Percentiles rank a stretch among this genome's conserved stretches.
Evolutionary conservation across 495 filamentous ascomycete species (phyloP).

Genomic region (Pyrenula aspistea): DNA sequence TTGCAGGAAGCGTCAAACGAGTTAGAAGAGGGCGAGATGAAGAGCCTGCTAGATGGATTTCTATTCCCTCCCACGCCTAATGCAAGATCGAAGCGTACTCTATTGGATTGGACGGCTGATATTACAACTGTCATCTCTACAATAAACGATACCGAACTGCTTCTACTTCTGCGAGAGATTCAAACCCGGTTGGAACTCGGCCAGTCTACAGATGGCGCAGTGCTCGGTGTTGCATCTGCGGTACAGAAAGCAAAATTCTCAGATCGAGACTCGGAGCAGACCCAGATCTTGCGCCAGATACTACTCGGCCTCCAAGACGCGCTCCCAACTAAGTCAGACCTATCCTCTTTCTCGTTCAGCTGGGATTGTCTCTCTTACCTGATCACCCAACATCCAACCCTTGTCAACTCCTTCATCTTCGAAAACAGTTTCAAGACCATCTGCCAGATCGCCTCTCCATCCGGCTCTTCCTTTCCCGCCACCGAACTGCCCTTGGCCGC

Average conservation of each 20-base stretch:
- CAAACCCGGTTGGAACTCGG: neutral
- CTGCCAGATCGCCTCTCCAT: conserved; percentile 34
- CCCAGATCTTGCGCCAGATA: neutral
- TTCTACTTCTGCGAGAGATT: neutral
- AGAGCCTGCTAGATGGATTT: neutral
- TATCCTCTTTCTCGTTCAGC: conserved; percentile 34
- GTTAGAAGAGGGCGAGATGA: neutral
- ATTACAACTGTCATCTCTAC: neutral
- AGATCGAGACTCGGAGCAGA: neutral
- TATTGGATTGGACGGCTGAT: neutral
- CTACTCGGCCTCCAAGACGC: neutral
- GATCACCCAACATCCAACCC: conserved; percentile 38
- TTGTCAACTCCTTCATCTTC: conserved; percentile 59
- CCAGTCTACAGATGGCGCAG: neutral
- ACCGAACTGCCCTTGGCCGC: conserved; percentile 13
- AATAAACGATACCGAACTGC: neutral
- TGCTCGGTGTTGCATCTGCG: neutral
- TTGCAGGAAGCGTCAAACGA: neutral
- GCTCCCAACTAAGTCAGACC: neutral
- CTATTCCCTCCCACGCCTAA: neutral
- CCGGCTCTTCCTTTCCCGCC: conserved; percentile 23
- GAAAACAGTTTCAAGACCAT: conserved; percentile 50
- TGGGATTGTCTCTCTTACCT: conserved; percentile 42
- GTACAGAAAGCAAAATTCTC: neutral
- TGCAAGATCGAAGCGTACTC: neutral